Percentiles rank a stretch among this genome's conserved stretches.
phyloP scores from a whole-genome alignment of 2,329 filamentous ascomycete genomes.

The Grosmannia huntii region DNA sequence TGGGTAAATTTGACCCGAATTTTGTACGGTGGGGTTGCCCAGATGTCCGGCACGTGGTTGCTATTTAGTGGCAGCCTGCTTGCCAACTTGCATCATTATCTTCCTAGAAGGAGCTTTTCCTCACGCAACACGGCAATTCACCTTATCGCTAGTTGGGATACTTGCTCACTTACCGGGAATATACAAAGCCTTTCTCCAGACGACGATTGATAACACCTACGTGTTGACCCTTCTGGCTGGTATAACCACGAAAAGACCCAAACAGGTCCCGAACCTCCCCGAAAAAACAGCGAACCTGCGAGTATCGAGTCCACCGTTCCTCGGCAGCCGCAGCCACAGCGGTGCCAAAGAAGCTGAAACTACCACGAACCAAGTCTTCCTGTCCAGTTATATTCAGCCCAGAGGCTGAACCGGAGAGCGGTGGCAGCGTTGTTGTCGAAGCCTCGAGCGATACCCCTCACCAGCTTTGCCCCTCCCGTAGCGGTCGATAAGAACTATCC shows the following conservation, averaged over 20 bases:
- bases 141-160: neutral
- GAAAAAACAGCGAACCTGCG: neutral
- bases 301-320: neutral
- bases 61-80: constrained; percentile 3
- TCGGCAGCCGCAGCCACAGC: neutral
- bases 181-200: neutral
- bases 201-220: neutral
- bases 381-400: neutral
- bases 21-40: neutral
- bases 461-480: neutral
- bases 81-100: constrained; percentile 5
- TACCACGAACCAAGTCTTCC: neutral
- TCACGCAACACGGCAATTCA: neutral
- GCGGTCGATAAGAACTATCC: constrained; percentile 1
- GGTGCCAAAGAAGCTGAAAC: neutral
- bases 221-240: neutral
- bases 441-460: neutral
- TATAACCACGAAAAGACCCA: neutral
- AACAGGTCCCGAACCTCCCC: neutral
- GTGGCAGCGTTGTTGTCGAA: neutral
- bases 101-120: neutral
- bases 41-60: constrained; percentile 1
- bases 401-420: neutral
- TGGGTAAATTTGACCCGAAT: neutral
- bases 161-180: neutral